Conservation (phyloP, 129 eudicot species). For the Arctium minus region DNA sequence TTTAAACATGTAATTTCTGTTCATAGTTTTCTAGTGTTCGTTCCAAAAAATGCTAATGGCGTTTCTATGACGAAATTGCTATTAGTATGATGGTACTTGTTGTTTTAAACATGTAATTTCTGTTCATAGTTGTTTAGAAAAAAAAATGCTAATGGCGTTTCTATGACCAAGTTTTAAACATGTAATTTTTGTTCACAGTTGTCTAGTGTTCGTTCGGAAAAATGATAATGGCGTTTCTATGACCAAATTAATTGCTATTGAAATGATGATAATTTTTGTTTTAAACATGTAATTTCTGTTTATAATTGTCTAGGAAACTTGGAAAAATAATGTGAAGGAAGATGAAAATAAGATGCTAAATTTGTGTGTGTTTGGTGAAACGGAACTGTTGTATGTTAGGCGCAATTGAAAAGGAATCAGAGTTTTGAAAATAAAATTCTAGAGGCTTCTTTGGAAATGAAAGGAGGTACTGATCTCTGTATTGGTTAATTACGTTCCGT, state of each 20-base stretch:
- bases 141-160: background rate
- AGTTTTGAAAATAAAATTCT: background rate
- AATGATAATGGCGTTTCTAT: too few relatives aligned
- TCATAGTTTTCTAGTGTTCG: too few relatives aligned
- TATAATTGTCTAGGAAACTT: too few relatives aligned
- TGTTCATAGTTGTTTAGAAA: too few relatives aligned
- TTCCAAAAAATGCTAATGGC: too few relatives aligned
- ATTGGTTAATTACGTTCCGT: conserved; percentile 6
- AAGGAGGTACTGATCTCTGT: conserved; percentile 10
- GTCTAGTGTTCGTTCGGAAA: background rate
- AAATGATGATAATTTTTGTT: conserved; percentile 5
- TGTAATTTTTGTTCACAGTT: too few relatives aligned
- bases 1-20: too few relatives aligned
- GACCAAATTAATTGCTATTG: background rate
- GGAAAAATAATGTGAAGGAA: background rate
- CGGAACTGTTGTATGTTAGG: background rate
- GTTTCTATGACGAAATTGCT: too few relatives aligned
- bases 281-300: too few relatives aligned
- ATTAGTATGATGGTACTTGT: too few relatives aligned
- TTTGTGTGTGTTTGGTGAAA: background rate
- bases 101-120: too few relatives aligned
- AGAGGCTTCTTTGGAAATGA: background rate
- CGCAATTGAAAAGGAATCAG: background rate
- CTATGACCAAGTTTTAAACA: too few relatives aligned
- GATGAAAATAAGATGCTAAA: conserved; percentile 10